Evolutionary conservation across 257 asterid genomes (phyloP).

Genomic region (Przewalskia tangutica): DNA sequence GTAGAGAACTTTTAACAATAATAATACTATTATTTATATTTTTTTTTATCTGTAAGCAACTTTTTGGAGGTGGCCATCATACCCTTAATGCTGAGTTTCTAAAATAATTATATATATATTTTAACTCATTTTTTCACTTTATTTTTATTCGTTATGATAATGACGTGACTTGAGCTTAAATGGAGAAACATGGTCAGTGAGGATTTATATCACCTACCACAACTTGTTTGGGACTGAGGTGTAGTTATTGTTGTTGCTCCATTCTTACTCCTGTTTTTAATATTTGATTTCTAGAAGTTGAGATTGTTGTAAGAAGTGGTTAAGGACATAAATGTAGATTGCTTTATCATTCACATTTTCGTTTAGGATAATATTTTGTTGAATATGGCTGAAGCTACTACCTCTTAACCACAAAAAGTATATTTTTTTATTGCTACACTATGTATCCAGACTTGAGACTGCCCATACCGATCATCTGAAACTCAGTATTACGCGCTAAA

Average conservation of each 20-base stretch:
- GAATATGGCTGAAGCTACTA: neutral
- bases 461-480: neutral
- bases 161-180: too few relatives aligned
- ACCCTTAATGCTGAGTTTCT: too few relatives aligned
- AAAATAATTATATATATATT: too few relatives aligned
- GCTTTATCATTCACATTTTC: neutral
- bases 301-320: neutral
- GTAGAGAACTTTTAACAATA: neutral
- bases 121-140: too few relatives aligned
- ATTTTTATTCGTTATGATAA: too few relatives aligned
- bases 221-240: neutral
- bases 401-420: neutral
- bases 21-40: too few relatives aligned
- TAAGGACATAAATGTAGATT: neutral
- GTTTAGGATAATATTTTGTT: neutral
- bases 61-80: too few relatives aligned
- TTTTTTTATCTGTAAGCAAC: too few relatives aligned
- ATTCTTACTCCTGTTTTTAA: too few relatives aligned
- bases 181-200: neutral
- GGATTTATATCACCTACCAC: neutral
- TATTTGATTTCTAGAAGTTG: neutral
- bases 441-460: neutral
- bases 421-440: neutral
- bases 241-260: neutral
- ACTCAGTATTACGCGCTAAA: neutral